Evolutionary conservation across 768 basidiomycete genomes (phyloP).

Genomic region (Rubroboletus satanas): DNA sequence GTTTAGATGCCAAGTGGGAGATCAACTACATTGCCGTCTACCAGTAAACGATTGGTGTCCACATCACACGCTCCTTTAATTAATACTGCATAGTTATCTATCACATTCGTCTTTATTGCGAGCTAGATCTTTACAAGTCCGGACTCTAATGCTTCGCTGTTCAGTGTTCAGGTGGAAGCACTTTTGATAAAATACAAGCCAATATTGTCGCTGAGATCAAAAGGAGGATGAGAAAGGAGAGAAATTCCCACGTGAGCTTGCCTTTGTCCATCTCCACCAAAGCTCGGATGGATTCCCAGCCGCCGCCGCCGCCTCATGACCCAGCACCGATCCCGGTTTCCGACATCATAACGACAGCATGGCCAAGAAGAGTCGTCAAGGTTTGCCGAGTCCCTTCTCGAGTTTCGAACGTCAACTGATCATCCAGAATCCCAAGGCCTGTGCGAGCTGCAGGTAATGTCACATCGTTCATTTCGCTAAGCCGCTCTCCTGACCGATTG

Average conservation of each 20-base stretch:
- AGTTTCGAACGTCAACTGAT: constrained; percentile 11
- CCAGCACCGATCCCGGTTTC: constrained; percentile 44
- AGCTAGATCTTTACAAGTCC: background rate
- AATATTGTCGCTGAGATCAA: constrained; percentile 1
- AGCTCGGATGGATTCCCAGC: constrained; percentile 34
- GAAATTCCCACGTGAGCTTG: constrained; percentile 28
- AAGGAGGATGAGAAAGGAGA: constrained; percentile 23
- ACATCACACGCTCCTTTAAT: background rate
- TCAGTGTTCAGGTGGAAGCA: constrained; percentile 9
- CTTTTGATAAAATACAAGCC: too few species aligned
- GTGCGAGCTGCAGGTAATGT: constrained; percentile 53
- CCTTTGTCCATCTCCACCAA: constrained; percentile 26
- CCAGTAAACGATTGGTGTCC: constrained; percentile 23
- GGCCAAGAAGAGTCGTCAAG: constrained; percentile 53
- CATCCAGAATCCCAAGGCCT: constrained; percentile 38
- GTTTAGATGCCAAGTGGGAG: constrained; percentile 51
- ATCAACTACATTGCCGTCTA: constrained; percentile 57
- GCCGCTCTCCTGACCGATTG: background rate
- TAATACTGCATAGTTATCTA: background rate
- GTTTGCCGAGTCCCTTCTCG: constrained; percentile 30
- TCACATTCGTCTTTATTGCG: background rate
- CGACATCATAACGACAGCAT: constrained; percentile 45
- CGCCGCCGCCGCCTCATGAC: constrained; percentile 21
- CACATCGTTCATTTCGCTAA: background rate
- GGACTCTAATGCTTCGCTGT: background rate